A percentile compares a stretch with the other conserved stretches of the same genome.
Conservation (phyloP, 176 grass and related monocot species). For the Eremochloa ophiuroides region DNA sequence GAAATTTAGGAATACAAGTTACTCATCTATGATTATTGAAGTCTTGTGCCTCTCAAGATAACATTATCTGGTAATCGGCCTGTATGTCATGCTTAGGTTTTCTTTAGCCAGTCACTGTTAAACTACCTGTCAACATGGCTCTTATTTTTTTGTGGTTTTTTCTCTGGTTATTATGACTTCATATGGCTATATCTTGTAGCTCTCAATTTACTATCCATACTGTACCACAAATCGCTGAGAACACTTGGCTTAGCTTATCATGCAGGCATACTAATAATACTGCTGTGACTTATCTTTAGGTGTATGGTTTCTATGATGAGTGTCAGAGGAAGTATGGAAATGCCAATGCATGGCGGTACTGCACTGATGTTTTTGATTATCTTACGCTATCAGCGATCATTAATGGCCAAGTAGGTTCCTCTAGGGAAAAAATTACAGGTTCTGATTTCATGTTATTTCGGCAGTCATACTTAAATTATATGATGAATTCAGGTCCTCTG, state of each 20-base stretch:
- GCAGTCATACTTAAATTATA: constrained; percentile 21
- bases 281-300: constrained; percentile 37
- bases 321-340: constrained; percentile 99
- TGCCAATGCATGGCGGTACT: constrained; percentile 99
- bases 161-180: background rate
- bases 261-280: background rate
- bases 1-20: background rate
- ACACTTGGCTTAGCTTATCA: background rate
- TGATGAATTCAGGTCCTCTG: constrained; percentile 78
- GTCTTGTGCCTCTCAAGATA: background rate
- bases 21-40: background rate
- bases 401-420: constrained; percentile 80
- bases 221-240: background rate
- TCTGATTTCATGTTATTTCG: constrained; percentile 6
- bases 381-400: constrained; percentile 98
- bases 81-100: background rate
- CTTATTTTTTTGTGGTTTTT: background rate
- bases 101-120: background rate
- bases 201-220: background rate
- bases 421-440: background rate
- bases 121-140: background rate
- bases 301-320: constrained; percentile 99
- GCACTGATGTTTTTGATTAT: constrained; percentile 99
- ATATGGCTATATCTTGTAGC: background rate
- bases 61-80: background rate